phyloP scores from a whole-genome alignment of 306 rosid genomes.

The Castanopsis chinensis region DNA sequence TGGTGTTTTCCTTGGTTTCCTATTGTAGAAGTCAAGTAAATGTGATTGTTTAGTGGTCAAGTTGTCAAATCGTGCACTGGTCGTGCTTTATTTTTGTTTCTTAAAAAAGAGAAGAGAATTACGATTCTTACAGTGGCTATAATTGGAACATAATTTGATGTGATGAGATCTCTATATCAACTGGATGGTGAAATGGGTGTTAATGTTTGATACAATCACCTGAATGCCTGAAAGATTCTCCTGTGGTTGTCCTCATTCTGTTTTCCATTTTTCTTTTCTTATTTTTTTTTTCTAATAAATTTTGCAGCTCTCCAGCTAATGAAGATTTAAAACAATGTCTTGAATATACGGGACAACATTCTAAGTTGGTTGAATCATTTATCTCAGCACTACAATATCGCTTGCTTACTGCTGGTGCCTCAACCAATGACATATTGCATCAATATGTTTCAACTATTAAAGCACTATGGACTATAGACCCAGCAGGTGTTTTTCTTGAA shows the following conservation, averaged over 20 bases:
- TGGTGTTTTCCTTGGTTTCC: constrained; percentile 2
- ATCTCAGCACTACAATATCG: constrained; percentile 88
- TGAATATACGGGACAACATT: constrained; percentile 95
- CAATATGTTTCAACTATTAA: constrained; percentile 95
- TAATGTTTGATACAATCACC: too few relatives aligned
- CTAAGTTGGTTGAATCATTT: constrained; percentile 94
- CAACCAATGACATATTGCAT: constrained; percentile 95
- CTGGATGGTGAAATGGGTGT: too few relatives aligned
- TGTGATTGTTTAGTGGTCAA: neutral
- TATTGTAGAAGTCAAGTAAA: constrained; percentile 3
- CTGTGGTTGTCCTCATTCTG: too few relatives aligned
- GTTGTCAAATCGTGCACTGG: neutral
- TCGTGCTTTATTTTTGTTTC: neutral
- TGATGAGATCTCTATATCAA: too few relatives aligned
- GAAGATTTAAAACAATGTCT: constrained; percentile 90
- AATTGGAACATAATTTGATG: too few relatives aligned
- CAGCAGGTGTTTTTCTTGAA: constrained; percentile 97
- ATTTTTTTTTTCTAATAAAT: neutral
- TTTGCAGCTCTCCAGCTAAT: constrained; percentile 82
- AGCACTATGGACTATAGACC: constrained; percentile 91
- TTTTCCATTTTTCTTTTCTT: neutral
- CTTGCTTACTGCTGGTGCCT: constrained; percentile 94
- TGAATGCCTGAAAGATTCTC: too few relatives aligned
- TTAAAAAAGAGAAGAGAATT: neutral
- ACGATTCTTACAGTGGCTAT: too few relatives aligned